Evolutionary conservation across 805 yeast species (phyloP).

Genomic region (Ogataea dorogensis): DNA sequence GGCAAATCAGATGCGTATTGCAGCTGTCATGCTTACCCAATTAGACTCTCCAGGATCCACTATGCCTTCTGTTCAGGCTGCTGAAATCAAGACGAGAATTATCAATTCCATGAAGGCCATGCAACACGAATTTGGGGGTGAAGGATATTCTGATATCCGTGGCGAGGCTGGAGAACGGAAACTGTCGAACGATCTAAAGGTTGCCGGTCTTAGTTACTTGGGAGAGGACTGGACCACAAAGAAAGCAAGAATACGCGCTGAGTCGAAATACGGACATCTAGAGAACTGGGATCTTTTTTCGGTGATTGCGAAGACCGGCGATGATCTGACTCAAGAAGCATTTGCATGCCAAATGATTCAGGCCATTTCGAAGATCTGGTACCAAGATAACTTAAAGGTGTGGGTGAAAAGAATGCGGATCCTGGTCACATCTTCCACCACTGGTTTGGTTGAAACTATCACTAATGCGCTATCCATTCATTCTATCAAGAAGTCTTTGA

Average conservation of each 20-base stretch:
- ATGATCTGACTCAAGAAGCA: constrained; percentile 94
- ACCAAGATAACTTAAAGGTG: constrained; percentile 58
- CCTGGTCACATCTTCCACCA: constrained; percentile 81
- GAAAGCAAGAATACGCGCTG: constrained; percentile 71
- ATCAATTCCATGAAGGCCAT: constrained; percentile 72
- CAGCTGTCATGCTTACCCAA: constrained; percentile 92
- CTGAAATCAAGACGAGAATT: constrained; percentile 65
- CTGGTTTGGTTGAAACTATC: constrained; percentile 94
- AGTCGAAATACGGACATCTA: constrained; percentile 79
- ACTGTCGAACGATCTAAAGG: constrained; percentile 85
- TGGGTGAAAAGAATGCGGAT: constrained; percentile 97
- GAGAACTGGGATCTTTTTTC: constrained; percentile 95
- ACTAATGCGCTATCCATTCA: constrained; percentile 93
- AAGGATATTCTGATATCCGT: constrained; percentile 48
- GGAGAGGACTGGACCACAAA: constrained; percentile 94
- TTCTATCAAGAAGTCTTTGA: constrained; percentile 88
- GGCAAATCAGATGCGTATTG: constrained; percentile 93
- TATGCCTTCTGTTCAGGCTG: constrained; percentile 57
- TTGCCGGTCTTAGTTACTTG: constrained; percentile 69
- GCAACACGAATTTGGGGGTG: constrained; percentile 62
- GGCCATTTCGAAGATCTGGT: constrained; percentile 86
- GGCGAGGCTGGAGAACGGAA: constrained; percentile 90
- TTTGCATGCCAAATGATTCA: constrained; percentile 94
- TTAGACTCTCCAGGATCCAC: constrained; percentile 60
- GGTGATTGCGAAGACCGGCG: constrained; percentile 95